Evolutionary conservation across 2,329 filamentous ascomycete genomes (phyloP).

Genomic region (Stemphylium vesicarium): DNA sequence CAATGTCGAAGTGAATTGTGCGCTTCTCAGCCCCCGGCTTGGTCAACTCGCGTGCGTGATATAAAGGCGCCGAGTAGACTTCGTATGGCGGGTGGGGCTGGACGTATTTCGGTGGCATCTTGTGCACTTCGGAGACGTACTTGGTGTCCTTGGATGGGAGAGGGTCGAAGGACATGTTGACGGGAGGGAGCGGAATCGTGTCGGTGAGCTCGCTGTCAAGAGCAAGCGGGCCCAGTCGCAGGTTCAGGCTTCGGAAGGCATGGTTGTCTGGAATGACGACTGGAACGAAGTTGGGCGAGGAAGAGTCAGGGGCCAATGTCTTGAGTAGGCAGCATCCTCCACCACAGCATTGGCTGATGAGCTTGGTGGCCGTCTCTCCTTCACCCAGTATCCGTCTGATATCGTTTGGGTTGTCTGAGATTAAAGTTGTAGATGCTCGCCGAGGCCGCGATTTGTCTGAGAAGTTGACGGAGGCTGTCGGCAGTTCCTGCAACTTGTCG

Average conservation of each 20-base stretch:
- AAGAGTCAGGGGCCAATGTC: constrained; percentile 57
- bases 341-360: constrained; percentile 68
- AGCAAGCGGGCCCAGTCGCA: constrained; percentile 78
- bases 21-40: constrained; percentile 90
- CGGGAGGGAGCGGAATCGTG: constrained; percentile 73
- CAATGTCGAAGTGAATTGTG: constrained; percentile 96
- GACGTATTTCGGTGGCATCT: constrained; percentile 84
- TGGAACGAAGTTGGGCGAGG: constrained; percentile 53
- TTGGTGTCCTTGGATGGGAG: constrained; percentile 54
- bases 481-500: constrained; percentile 51
- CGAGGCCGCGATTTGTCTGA: constrained; percentile 52
- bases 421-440: constrained; percentile 72
- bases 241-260: constrained; percentile 78
- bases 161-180: constrained; percentile 74
- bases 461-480: constrained; percentile 44
- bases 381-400: constrained; percentile 64
- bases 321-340: constrained; percentile 69
- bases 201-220: constrained; percentile 72
- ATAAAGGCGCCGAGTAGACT: constrained; percentile 87
- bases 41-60: constrained; percentile 85
- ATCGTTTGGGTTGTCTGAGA: constrained; percentile 65
- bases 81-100: constrained; percentile 93
- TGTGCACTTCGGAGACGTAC: constrained; percentile 53
- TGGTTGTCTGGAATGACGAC: constrained; percentile 75
- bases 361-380: constrained; percentile 61